These are phyloP conservation scores for Glaciozyma antarctica DNA, from an alignment of 768 basidiomycete genomes.

Conservation along the genomic window DNA sequence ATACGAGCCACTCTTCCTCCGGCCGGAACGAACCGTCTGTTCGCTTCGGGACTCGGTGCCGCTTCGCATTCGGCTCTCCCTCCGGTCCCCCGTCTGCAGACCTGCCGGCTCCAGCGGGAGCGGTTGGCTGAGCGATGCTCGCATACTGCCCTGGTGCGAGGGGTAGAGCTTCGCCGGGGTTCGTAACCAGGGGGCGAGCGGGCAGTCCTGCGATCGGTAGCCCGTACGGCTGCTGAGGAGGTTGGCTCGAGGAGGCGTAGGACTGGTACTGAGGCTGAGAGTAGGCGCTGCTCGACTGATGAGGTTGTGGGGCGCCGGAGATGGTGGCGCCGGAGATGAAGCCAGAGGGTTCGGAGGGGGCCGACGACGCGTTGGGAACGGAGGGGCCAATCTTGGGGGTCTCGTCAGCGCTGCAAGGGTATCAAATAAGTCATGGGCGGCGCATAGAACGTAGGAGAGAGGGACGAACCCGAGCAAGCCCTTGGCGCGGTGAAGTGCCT, in stretches of 20 bases:
- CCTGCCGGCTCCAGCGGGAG: neutral
- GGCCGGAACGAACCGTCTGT: slow-evolving; percentile 75
- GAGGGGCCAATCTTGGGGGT: slow-evolving; percentile 19
- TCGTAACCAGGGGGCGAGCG: slow-evolving; percentile 55
- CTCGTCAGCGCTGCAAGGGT: slow-evolving; percentile 4
- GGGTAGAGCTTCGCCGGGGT: slow-evolving; percentile 44
- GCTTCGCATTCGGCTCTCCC: slow-evolving; percentile 70
- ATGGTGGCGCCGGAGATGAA: slow-evolving; percentile 61
- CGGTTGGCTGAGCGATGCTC: no score
- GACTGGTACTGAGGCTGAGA: neutral
- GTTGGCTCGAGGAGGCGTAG: neutral
- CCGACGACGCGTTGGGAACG: slow-evolving; percentile 1
- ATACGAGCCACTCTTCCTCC: slow-evolving; percentile 45
- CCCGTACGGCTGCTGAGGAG: slow-evolving; percentile 57
- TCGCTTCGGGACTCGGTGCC: slow-evolving; percentile 74
- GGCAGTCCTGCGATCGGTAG: slow-evolving; percentile 51
- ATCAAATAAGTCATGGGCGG: neutral
- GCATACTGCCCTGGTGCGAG: neutral
- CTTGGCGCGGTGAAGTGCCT: slow-evolving; percentile 81
- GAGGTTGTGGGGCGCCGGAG: slow-evolving; percentile 85
- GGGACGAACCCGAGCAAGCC: slow-evolving; percentile 70
- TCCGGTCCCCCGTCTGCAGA: slow-evolving; percentile 40
- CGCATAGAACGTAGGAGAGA: neutral
- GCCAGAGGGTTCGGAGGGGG: slow-evolving; percentile 54
- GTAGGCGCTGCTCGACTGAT: slow-evolving; percentile 40